Conservation (phyloP, 352 stramenopile genomes). For the Phytophthora idaei region DNA sequence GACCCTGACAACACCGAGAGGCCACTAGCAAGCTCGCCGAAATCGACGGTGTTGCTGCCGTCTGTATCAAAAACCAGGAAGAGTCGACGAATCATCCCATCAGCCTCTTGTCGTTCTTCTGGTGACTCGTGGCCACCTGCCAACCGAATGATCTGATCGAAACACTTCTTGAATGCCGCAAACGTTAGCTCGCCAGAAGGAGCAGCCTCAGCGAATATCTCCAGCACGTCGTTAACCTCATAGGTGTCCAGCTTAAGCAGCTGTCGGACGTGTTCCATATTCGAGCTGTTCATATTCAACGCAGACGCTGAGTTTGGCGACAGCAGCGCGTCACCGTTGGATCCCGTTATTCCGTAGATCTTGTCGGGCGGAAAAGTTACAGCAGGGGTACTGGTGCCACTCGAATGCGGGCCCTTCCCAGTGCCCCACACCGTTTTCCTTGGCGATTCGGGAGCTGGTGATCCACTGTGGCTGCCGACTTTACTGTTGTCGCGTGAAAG, state of each 20-base stretch:
- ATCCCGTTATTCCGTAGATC: slow-evolving; percentile 45
- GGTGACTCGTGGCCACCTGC: slow-evolving; percentile 69
- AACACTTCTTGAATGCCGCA: slow-evolving; percentile 87
- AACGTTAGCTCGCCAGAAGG: slow-evolving; percentile 81
- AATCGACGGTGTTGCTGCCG: slow-evolving; percentile 88
- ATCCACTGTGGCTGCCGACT: slow-evolving; percentile 20
- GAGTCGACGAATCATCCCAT: slow-evolving; percentile 80
- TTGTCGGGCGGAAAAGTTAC: slow-evolving; percentile 47
- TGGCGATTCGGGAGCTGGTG: slow-evolving; percentile 29
- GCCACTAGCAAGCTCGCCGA: slow-evolving; percentile 84
- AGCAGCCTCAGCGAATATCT: slow-evolving; percentile 87
- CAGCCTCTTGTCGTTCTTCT: slow-evolving; percentile 77
- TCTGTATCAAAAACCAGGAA: slow-evolving; percentile 88
- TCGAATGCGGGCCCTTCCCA: slow-evolving; percentile 20
- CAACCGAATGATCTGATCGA: slow-evolving; percentile 87
- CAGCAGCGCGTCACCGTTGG: slow-evolving; percentile 47
- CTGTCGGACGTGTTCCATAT: slow-evolving; percentile 77
- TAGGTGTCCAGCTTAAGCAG: slow-evolving; percentile 87
- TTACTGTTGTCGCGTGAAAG: slow-evolving; percentile 17
- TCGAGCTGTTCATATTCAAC: slow-evolving; percentile 73
- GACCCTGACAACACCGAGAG: slow-evolving; percentile 86
- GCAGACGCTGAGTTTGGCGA: slow-evolving; percentile 52
- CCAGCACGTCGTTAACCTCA: slow-evolving; percentile 88
- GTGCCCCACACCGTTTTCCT: slow-evolving; percentile 35
- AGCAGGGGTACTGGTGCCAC: slow-evolving; percentile 14